Conservation (phyloP, 352 stramenopile species). For the Lagenidium giganteum region DNA sequence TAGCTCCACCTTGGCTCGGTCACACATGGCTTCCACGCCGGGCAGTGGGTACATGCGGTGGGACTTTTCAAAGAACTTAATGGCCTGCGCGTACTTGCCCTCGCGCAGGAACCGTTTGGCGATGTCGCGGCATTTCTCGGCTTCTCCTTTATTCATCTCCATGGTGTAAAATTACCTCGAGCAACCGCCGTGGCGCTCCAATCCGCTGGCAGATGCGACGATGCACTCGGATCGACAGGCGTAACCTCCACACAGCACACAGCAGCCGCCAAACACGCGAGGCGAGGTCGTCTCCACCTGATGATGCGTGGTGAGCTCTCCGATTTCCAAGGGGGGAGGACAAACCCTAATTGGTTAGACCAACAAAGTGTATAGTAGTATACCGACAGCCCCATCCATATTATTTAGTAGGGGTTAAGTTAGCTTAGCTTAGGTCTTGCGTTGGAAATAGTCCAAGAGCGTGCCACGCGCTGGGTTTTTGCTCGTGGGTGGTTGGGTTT, state of each 20-base stretch:
- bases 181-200: background rate
- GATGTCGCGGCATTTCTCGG: conserved; percentile 90
- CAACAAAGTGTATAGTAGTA: too few relatives aligned
- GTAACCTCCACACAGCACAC: too few relatives aligned
- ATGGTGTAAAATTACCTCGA: conserved; percentile 25
- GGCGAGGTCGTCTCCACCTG: too few relatives aligned
- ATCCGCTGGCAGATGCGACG: too few relatives aligned
- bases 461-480: conserved; percentile 35
- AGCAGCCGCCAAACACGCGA: too few relatives aligned
- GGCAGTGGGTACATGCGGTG: conserved; percentile 85
- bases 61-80: conserved; percentile 92
- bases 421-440: conserved; percentile 27
- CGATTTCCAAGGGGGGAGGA: too few relatives aligned
- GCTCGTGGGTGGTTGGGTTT: conserved; percentile 2
- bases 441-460: conserved; percentile 43
- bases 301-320: too few relatives aligned
- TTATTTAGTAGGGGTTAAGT: conserved; percentile 5
- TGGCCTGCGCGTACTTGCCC: conserved; percentile 83
- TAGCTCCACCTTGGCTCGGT: conserved; percentile 63
- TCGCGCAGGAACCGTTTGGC: conserved; percentile 82
- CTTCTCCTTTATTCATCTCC: conserved; percentile 92
- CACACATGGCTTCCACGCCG: conserved; percentile 76
- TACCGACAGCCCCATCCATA: background rate
- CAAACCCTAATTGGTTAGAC: too few relatives aligned
- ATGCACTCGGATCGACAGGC: too few relatives aligned